Evolutionary conservation across 495 filamentous ascomycete species (phyloP), one percentile per base, ranked within the genome.

Genomic region (Aspergillus homomorphus): DNA sequence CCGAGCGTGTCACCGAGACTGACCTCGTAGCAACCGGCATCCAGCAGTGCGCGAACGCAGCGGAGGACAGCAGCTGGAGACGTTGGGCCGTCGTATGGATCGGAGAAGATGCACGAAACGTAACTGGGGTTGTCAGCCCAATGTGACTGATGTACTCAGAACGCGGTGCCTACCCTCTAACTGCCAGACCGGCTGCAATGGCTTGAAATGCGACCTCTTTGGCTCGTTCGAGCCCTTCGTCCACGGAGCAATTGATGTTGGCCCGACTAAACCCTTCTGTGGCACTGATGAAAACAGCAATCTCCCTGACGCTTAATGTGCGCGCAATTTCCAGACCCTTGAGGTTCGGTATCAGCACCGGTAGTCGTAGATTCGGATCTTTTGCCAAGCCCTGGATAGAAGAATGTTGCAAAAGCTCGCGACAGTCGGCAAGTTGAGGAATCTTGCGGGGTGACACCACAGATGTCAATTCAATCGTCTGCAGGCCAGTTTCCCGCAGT

Each of bases 1-100:
- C 77, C 77, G 0, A 73, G 56, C 0, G 77, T 80, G 53, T 80
- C 77, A 8, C 76, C 76, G 0, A 79, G 68, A 21, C 75, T 75
- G 26, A 80, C 62, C 62, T 80, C 76, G 54, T 78, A 77, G 52
- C 73, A 77, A 0, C 77, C 77, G 28, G 68, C 68, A 26, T 71
- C 63, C 0, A 78, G 65, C 1, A 80, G 63, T 14, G 58, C 45
- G 42, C 61, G 57, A 0, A 70, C 66, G 19, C 72, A 73, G n/a
- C 23, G 60, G 15, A 77, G 61, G 0, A 78, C 75, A 5, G 69
- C 59, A 15, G 60, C 49, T 18, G 65, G 64, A 6, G 68, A 46
- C 1, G 71, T 73, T 4, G 64, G 64, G 3, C 73, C 75, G 24
- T 75, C 68, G 41, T 69, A 76, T 14, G 77, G 77, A 44, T 76